Evolutionary conservation across 352 stramenopile species (phyloP).

Genomic region (Phytophthora multivora): DNA sequence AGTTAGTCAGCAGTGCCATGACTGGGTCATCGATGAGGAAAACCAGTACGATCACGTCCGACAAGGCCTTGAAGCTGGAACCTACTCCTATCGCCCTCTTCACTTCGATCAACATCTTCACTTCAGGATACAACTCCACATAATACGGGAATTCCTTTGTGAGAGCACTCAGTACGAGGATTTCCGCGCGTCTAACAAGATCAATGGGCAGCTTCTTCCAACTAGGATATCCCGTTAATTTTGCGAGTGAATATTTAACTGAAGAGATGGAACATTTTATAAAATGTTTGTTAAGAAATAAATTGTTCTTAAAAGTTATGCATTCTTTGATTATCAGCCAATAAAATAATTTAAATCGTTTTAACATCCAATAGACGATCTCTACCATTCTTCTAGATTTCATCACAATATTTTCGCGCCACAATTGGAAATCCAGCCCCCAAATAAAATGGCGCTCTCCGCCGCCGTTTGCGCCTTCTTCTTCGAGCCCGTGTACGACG

Average conservation of each 20-base stretch:
- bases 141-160: constrained; percentile 14
- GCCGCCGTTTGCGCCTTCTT: constrained; percentile 42
- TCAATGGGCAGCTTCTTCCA: too few species aligned
- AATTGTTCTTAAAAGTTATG: neutral
- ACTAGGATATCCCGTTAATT: too few species aligned
- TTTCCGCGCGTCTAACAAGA: constrained; percentile 41
- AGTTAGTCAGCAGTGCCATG: constrained; percentile 52
- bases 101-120: constrained; percentile 59
- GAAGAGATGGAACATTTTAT: too few species aligned
- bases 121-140: constrained; percentile 33
- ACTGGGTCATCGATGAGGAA: constrained; percentile 38
- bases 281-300: neutral
- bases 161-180: constrained; percentile 46
- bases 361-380: constrained; percentile 7
- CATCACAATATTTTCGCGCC: neutral
- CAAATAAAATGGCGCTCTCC: constrained; percentile 18
- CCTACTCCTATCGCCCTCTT: constrained; percentile 34
- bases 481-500: constrained; percentile 38
- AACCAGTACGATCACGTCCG: constrained; percentile 52
- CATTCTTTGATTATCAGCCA: neutral
- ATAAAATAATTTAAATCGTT: neutral
- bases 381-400: constrained; percentile 21
- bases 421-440: constrained; percentile 6
- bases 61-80: constrained; percentile 40
- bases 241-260: too few species aligned